Evolutionary conservation across 345 rosid genomes (phyloP), one percentile per base, ranked within the genome.

Genomic region (Camelina hispida): DNA sequence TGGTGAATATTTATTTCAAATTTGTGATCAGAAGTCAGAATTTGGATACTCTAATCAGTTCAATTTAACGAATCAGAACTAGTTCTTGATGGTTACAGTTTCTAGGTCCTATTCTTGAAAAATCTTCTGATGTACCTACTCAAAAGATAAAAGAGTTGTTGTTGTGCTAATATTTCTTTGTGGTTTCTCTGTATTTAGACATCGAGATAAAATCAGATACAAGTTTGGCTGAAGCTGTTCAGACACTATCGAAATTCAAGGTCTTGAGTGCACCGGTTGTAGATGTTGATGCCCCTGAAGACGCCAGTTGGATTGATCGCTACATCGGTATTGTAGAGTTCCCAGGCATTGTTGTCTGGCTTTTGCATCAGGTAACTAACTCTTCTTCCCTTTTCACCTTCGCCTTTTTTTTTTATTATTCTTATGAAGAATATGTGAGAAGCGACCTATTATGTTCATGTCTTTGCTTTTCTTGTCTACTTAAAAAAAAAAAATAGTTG

Each of bases 261-360:
- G 78, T 96, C 66, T 84, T 90, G 34, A 88, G 99, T 7, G 96
- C 97, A 2, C 98, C 99, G 3, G 96, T 93, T 66, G 86, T 90
- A 63, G 81, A 93, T 79, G 99, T 89, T 30, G 85, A 89, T 77
- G 98, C 96, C 0, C 86, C 93, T 12, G 83, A 84, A 71, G 97
- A 90, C 72, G 94, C 97, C 10, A 82, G 80, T 62, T 96, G 99
- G 99, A 89, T 96, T 35, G 99, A 96, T 62, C 82, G 96, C 59
- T 96, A 96, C 81, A 79, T 93, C 54, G 99, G 99, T 73, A 81
- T 96, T 69, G 97, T 93, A 62, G 99, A 96, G 83, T 87, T 89
- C 66, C 94, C 97, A 4, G 99, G 99, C 53, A 91, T 96, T 63
- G 98, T 81, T 48, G 97, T 93, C 9, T 96, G 99, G 99, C 94